Evolutionary conservation across 2,329 filamentous ascomycete genomes (phyloP), one percentile per base, ranked within the genome.

Genomic region (Cryphonectria carpinicola): DNA sequence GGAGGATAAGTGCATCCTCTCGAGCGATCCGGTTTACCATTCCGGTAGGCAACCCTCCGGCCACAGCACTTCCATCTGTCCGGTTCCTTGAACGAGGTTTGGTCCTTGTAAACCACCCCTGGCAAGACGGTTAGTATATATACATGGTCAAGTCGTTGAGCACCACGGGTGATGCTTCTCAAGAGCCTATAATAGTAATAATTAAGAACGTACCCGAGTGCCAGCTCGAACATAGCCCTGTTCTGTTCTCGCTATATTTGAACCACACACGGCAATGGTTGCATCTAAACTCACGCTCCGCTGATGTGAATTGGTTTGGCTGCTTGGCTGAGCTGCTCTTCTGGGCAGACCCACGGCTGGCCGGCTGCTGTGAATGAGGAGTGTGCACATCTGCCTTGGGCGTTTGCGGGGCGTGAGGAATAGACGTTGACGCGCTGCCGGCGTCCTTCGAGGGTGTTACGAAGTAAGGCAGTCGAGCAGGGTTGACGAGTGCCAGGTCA

Each of bases 221-320:
- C 43, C 64, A 54, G 3, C 25, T 10, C 19, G 0, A 6, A 35
- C 64, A 65, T 19, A 19, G 6, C 1, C 46, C 64, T 14, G 19
- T 1, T 8, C 13, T 2, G 64, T 65, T 65, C 32, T 54, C 19
- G 11, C 39, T 49, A 10, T 65, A 39, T 11, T 4, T 52, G 19
- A 56, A 65, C 64, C 64, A 65, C 19, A 37, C 14, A 37, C 2
- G 3, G 46, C 64, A 65, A 8, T 65, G 46, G 28, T 52, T 65
- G 32, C 46, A 65, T 13, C 32, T 4, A 11, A 52, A 65, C n/a
- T 65, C 25, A 8, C 64, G 25, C 28, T 65, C 64, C 1, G 1
- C 64, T 13, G 22, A 14, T 17, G 46, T 28, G 8, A 19, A 10
- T 1, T 19, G 11, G 3, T n/a, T 32, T 10, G 46, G 32, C 10